Evolutionary conservation across 164 flowering plant genomes (phyloP).

Genomic region (Chimonanthus salicifolius): DNA sequence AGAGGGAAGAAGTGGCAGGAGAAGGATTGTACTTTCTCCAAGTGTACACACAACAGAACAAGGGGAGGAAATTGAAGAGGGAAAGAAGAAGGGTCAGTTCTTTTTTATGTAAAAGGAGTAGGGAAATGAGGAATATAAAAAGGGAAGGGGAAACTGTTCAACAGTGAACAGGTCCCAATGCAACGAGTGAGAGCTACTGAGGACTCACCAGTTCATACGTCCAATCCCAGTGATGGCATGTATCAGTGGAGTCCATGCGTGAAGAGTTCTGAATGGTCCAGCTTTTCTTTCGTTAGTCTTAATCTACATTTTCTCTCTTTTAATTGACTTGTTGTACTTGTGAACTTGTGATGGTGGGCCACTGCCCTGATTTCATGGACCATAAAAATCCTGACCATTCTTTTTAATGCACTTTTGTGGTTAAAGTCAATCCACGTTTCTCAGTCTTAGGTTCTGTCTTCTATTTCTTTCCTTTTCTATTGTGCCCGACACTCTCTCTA

Average conservation of each 20-base stretch:
- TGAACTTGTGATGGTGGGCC: no score
- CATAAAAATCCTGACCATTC: no score
- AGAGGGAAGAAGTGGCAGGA: constrained; percentile 4
- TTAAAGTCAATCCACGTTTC: no score
- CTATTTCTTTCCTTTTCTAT: no score
- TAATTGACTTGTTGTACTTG: no score
- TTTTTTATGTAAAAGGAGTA: neutral
- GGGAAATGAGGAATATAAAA: neutral
- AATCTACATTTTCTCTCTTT: no score
- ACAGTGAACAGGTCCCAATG: constrained; percentile 3
- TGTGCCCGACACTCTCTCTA: no score
- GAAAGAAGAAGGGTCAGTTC: neutral
- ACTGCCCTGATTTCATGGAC: no score
- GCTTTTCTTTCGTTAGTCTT: no score
- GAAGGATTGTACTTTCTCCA: neutral
- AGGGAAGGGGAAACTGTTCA: neutral
- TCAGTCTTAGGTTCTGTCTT: no score
- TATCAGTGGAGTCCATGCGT: neutral
- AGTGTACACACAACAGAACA: neutral
- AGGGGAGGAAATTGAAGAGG: neutral
- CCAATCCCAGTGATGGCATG: constrained; percentile 10
- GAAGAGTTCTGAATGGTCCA: neutral
- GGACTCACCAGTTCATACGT: constrained; percentile 3
- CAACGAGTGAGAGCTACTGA: neutral
- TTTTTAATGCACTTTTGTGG: no score